Evolutionary conservation across 2,329 filamentous ascomycete species (phyloP).

Genomic region (Ceratocystis papillata): DNA sequence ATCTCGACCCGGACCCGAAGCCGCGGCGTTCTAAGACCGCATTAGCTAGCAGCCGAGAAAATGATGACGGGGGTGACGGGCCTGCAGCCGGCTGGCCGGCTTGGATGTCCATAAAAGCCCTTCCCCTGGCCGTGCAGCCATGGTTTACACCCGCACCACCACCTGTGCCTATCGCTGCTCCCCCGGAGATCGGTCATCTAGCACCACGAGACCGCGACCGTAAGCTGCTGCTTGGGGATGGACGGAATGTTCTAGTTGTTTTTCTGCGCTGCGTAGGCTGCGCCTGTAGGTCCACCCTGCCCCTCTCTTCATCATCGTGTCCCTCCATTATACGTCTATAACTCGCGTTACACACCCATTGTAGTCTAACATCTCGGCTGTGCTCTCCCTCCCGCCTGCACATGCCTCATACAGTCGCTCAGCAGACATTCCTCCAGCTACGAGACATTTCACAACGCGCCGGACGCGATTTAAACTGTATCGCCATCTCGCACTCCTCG

Average conservation of each 20-base stretch:
- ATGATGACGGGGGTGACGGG: conserved; percentile 21
- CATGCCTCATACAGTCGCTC: conserved; percentile 36
- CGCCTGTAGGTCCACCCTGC: conserved; percentile 37
- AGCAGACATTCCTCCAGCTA: conserved; percentile 47
- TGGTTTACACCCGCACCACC: conserved; percentile 44
- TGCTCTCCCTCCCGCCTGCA: not conserved
- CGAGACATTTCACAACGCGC: conserved; percentile 43
- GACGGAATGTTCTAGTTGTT: conserved; percentile 39
- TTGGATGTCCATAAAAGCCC: conserved; percentile 42
- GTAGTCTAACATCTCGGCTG: conserved; percentile 7
- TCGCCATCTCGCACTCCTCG: conserved; percentile 51
- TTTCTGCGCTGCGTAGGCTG: conserved; percentile 47
- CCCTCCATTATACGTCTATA: conserved; percentile 6
- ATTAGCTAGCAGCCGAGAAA: conserved; percentile 27
- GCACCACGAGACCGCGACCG: conserved; percentile 40
- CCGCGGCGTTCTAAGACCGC: conserved; percentile 24
- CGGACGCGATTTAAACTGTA: conserved; percentile 41
- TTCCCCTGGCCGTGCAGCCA: conserved; percentile 43
- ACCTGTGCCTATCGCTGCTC: conserved; percentile 37
- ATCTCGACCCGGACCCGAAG: conserved; percentile 30
- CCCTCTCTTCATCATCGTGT: conserved; percentile 12
- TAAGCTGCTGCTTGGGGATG: conserved; percentile 37
- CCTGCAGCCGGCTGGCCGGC: conserved; percentile 31
- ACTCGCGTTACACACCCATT: not conserved
- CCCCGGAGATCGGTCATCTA: conserved; percentile 40